Evolutionary conservation across 208 protist genomes (phyloP), one percentile per base, ranked within the genome.

Genomic region (Acanthamoeba lenticulata): DNA sequence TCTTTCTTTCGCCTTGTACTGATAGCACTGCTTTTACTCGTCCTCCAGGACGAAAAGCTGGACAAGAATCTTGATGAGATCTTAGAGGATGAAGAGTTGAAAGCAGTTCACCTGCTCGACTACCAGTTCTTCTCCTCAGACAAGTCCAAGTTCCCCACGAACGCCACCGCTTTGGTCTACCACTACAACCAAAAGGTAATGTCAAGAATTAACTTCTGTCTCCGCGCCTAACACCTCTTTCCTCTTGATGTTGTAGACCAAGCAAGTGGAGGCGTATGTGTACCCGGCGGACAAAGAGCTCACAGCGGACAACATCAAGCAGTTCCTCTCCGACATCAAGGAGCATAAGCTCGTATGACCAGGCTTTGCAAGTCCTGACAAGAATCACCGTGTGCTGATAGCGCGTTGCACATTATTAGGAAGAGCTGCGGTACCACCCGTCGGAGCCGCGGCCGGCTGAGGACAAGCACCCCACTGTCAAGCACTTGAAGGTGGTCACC

Each of bases 121-220:
- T 79, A 79, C 32, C 69, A 79, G 69, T 79, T 79, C 69, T 79
- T 79, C 27, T 79, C 69, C 9, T 3, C 4, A 24, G 69, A 79
- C 38, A 79, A 24, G 38, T 17, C 4, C 9, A 79, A 36, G 69
- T 79, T 79, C 38, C 69, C 69, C 4, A 29, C 29, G 6, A 44
- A 79, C 27, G 69, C 69, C 36, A 32, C 27, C 4, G 69, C 69
- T 4, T 11, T 79, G 4, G 38, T 79, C 69, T 79, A 79, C 69
- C 6, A 79, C 69, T 79, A 42, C 27, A 79, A 79, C 36, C 4
- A 38, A 4, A 7, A 79, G 69, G 69, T 52, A 52, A n/a, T n/a
- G n/a, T n/a, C n/a, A n/a, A n/a, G n/a, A n/a, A n/a, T n/a, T n/a
- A n/a, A n/a, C n/a, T n/a, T n/a, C n/a, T n/a, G n/a, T n/a, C n/a